These are phyloP conservation scores for Penicillium angulare DNA, from an alignment of 495 filamentous ascomycete species.

Conservation along the genomic window DNA sequence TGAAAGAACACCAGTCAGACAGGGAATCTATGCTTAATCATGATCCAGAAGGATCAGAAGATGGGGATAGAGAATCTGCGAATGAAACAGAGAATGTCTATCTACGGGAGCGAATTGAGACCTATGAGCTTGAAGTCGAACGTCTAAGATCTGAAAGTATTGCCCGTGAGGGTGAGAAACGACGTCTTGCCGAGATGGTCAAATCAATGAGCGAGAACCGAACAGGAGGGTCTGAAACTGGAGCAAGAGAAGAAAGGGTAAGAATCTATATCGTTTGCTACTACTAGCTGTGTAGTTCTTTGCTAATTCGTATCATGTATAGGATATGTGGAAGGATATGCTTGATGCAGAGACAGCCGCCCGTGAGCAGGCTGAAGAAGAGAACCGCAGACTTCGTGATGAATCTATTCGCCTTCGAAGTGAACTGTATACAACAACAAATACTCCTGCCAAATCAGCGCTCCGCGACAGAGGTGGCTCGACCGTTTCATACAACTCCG, in stretches of 20 bases:
- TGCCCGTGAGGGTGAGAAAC: slow-evolving; percentile 74
- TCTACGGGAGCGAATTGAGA: slow-evolving; percentile 78
- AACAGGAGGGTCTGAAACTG: slow-evolving; percentile 62
- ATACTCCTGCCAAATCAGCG: slow-evolving; percentile 46
- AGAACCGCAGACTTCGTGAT: slow-evolving; percentile 79
- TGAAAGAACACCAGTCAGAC: slow-evolving; percentile 62
- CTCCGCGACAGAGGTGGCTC: slow-evolving; percentile 56
- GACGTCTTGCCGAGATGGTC: slow-evolving; percentile 75
- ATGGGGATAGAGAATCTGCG: slow-evolving; percentile 44
- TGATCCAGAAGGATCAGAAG: slow-evolving; percentile 61
- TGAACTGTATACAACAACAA: slow-evolving; percentile 47
- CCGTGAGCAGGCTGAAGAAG: slow-evolving; percentile 86
- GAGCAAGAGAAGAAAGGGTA: slow-evolving; percentile 78
- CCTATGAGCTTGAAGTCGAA: slow-evolving; percentile 79
- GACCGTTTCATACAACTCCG: slow-evolving; percentile 58
- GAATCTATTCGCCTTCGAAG: slow-evolving; percentile 75
- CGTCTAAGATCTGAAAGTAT: slow-evolving; percentile 73
- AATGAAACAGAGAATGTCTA: slow-evolving; percentile 82
- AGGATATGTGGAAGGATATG: slow-evolving; percentile 91
- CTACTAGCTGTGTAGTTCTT: slow-evolving; percentile 4
- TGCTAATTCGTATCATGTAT: neutral
- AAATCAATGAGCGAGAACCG: slow-evolving; percentile 66
- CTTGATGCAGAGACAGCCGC: slow-evolving; percentile 89
- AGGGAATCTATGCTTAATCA: slow-evolving; percentile 58
- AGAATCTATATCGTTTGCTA: slow-evolving; percentile 8